phyloP scores from a whole-genome alignment of 306 rosid species.

The Nissolia schottii region DNA sequence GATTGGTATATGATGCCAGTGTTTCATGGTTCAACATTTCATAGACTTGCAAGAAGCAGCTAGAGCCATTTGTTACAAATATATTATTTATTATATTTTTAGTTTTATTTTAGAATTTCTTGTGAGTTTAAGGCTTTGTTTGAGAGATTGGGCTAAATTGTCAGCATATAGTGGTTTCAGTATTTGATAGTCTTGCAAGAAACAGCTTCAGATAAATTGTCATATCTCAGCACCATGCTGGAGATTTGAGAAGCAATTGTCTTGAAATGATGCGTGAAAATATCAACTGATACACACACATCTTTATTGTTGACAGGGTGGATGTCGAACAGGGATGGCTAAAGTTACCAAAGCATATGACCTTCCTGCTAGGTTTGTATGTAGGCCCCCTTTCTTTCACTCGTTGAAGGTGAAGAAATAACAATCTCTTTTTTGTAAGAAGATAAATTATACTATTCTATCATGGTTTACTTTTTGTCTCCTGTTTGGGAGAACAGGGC shows the following conservation, averaged over 20 bases:
- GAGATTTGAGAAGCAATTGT: background rate
- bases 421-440: background rate
- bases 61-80: background rate
- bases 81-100: background rate
- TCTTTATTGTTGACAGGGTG: conserved; percentile 56
- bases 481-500: background rate
- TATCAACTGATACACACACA: conserved; percentile 15
- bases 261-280: background rate
- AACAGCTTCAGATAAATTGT: conserved; percentile 3
- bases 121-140: background rate
- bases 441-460: background rate
- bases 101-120: background rate
- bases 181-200: background rate
- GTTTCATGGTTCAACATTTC: conserved; percentile 3
- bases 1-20: background rate
- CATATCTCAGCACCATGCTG: background rate
- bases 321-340: conserved; percentile 91
- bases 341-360: conserved; percentile 76
- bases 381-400: background rate
- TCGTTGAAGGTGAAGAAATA: conserved; percentile 6
- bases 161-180: background rate
- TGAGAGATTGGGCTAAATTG: background rate
- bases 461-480: background rate
- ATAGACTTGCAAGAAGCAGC: background rate
- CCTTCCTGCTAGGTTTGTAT: conserved; percentile 92